These are phyloP conservation scores for Zhuliangozyma blackwelliae DNA, from an alignment of 1,139 yeast species.

Conservation along the genomic window DNA sequence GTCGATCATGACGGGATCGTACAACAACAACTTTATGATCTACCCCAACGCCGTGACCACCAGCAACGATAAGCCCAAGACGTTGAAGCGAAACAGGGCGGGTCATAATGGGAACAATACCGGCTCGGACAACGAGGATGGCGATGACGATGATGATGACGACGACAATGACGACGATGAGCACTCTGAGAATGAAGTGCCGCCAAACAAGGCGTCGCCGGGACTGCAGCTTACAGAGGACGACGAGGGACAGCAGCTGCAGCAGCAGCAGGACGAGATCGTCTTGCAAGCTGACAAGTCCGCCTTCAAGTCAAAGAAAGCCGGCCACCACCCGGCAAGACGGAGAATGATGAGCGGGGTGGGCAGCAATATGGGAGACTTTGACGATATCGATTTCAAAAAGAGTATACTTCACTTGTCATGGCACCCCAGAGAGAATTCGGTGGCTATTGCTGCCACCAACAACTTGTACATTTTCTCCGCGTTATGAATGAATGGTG, in stretches of 20 bases:
- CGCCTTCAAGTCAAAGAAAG: slow-evolving; percentile 82
- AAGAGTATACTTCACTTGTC: slow-evolving; percentile 92
- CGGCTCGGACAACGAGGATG: slow-evolving; percentile 14
- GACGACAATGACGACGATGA: slow-evolving; percentile 42
- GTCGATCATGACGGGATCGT: slow-evolving; percentile 94
- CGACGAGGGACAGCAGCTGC: neutral
- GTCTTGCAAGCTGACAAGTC: slow-evolving; percentile 96
- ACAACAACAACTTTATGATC: slow-evolving; percentile 94
- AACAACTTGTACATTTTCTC: slow-evolving; percentile 84
- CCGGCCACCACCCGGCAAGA: slow-evolving; percentile 31
- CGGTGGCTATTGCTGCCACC: slow-evolving; percentile 98
- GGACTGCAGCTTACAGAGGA: slow-evolving; percentile 32
- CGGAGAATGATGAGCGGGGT: slow-evolving; percentile 46
- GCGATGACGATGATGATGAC: slow-evolving; percentile 27
- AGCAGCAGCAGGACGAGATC: slow-evolving; percentile 51
- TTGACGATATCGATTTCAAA: slow-evolving; percentile 88
- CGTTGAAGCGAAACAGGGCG: too few species aligned
- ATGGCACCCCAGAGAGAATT: slow-evolving; percentile 97
- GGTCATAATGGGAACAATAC: slow-evolving; percentile 1
- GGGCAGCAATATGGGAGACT: slow-evolving; percentile 45
- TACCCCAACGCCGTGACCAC: slow-evolving; percentile 68
- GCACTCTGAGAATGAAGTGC: slow-evolving; percentile 33
- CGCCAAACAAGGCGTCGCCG: slow-evolving; percentile 33
- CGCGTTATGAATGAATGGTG: slow-evolving; percentile 44
- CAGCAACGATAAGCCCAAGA: slow-evolving; percentile 2